Base-by-base conservation (phyloP, 148 eudicot species). In the Rhododendron henanense region DNA sequence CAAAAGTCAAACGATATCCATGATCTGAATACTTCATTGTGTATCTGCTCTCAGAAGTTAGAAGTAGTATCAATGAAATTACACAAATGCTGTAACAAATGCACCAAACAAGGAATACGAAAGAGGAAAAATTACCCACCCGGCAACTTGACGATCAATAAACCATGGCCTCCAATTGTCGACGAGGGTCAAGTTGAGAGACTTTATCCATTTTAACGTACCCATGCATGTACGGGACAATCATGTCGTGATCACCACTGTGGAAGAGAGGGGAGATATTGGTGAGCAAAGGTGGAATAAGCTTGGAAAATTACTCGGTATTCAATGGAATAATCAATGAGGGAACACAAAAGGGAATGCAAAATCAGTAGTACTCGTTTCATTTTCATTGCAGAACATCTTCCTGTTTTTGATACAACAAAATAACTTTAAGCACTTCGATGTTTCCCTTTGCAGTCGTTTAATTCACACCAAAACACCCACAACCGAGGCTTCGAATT, bases 161-260 rank as follows among this genome's bases (percentile, higher is more conserved):
- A 13, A 28, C 85, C 85, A 84, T 31, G 85, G 85, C 44, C 79
- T 69, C 85, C 85, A 84, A 65, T 10, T n/a, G 18, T 69, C 78
- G 9, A 47, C 61, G 4, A 84, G 45, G 4, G 85, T n/a, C 78
- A 45, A 84, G 48, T 84, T 71, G 79, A 84, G 85, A 71, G 85
- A 84, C 44, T 79, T 87, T 13, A 87, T 84, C 88, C 88, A 87
- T 83, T 83, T 55, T 16, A 83, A 51, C 1, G 88, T 87, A 10
- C 86, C 88, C 86, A 87, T 19, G 4, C n/a, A n/a, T n/a, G n/a
- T 83, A 79, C 0, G 88, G 83, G 79, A 87, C 50, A 23, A 4
- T 4, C 80, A 84, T 78, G 86, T 87, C 88, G 79, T 84, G 88
- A 79, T 87, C 88, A 61, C 88, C 88, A 67, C 88, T 87, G 23